Evolutionary conservation across 192 early-diverging fungal species (phyloP), one percentile per base, ranked within the genome.

Genomic region (Backusella psychrophila): DNA sequence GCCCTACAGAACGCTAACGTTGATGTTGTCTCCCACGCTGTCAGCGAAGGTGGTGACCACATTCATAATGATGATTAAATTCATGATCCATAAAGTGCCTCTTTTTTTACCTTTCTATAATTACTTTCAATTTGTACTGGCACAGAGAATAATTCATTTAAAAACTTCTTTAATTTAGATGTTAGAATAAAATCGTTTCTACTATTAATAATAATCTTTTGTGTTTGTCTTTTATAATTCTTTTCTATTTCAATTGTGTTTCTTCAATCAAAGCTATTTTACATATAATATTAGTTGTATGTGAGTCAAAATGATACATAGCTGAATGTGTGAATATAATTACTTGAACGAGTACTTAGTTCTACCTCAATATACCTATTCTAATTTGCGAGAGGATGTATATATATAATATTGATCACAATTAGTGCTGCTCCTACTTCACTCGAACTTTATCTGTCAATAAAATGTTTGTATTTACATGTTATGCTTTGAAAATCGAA

Each of bases 161-260:
- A 63, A 63, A 63, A 63, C 56, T 63, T 63, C 23, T 63, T 63
- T 29, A 63, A 26, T 63, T 63, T 63, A 63, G 56, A 63, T 63
- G 9, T 63, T 63, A 63, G 56, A 63, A 63, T 63, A 63, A 63
- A 63, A 29, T 63, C 56, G 29, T 63, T 63, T 63, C 26, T 63
- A 63, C 26, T 49, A 49, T 63, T 63, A 63, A 63, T 63, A 63
- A 63, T 63, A 63, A 63, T 59, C 7, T 59, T 59, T 14, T 29
- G 26, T 63, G 23, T 29, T 12, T 29, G 2, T 11, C n/a, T 56
- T 53, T 56, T 56, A n/a, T 56, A 4, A 4, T 59, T 59, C 2
- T 59, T 59, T 9, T 59, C n/a, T 26, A 7, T 23, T 59, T 1
- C 17, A 23, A 26, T 12, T 59, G 53, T 23, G 17, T 8, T 26